These are phyloP conservation scores for Cordia subcordata DNA, from an alignment of 257 asterid species.

Conservation along the genomic window DNA sequence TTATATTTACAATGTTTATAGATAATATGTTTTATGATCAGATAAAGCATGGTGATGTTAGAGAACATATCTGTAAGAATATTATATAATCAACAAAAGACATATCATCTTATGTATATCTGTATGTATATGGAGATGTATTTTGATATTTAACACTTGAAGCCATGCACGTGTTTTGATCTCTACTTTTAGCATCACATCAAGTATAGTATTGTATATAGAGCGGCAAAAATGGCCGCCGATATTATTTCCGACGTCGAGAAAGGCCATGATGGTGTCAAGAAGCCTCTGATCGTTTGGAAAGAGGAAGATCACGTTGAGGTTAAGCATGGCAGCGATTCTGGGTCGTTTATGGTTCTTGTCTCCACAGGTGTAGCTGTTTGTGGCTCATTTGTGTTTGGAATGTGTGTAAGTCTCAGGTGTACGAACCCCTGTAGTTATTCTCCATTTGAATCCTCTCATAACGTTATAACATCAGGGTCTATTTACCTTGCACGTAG, in stretches of 20 bases:
- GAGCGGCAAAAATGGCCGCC: constrained; percentile 9
- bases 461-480: too few relatives aligned
- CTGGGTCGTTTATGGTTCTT: constrained; percentile 14
- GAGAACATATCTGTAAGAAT: too few relatives aligned
- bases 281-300: constrained; percentile 3
- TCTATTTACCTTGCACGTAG: neutral
- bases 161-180: too few relatives aligned
- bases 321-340: neutral
- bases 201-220: neutral
- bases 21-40: neutral
- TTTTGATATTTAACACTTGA: too few relatives aligned
- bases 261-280: neutral
- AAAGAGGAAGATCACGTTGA: neutral
- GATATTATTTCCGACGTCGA: neutral
- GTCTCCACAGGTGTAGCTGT: constrained; percentile 20
- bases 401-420: constrained; percentile 16
- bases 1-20: neutral
- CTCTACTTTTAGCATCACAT: too few relatives aligned
- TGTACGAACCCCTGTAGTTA: neutral
- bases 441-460: too few relatives aligned
- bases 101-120: too few relatives aligned
- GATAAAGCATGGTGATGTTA: neutral
- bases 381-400: constrained; percentile 29
- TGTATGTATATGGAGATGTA: neutral
- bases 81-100: too few relatives aligned